These are phyloP conservation scores for Chytriomyces hyalinus DNA, from an alignment of 192 early-diverging fungal genomes.

Conservation along the genomic window DNA sequence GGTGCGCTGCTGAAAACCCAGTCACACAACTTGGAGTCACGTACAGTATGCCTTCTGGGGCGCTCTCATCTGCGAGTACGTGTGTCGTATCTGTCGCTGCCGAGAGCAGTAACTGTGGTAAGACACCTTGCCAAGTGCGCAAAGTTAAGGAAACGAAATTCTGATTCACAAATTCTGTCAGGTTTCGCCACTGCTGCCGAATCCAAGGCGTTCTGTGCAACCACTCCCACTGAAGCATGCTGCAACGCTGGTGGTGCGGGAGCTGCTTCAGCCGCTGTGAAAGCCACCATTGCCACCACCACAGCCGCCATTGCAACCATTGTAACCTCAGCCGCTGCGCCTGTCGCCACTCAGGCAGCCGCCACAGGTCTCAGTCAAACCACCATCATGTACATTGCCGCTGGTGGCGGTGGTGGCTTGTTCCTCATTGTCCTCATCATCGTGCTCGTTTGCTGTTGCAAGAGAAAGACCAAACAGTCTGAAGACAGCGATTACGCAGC, in stretches of 20 bases:
- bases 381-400: not conserved
- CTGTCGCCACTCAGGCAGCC: not conserved
- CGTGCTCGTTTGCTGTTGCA: not conserved
- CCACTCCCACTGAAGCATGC: not conserved
- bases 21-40: not conserved
- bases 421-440: slow-evolving; percentile 8
- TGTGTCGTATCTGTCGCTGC: not conserved
- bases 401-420: slow-evolving; percentile 1
- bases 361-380: not conserved
- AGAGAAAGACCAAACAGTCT: not conserved
- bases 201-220: slow-evolving; percentile 11
- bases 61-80: not conserved
- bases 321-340: not conserved
- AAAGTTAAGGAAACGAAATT: not conserved
- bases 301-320: not conserved
- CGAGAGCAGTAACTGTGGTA: slow-evolving; percentile 13
- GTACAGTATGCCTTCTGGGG: too few species aligned
- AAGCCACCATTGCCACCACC: not conserved
- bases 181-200: slow-evolving; percentile 14
- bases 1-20: not conserved
- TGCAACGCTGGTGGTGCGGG: not conserved
- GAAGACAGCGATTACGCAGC: not conserved
- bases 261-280: not conserved
- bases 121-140: not conserved
- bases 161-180: not conserved